Conservation (phyloP, 352 stramenopile species). For the Phytophthora fragariae region DNA sequence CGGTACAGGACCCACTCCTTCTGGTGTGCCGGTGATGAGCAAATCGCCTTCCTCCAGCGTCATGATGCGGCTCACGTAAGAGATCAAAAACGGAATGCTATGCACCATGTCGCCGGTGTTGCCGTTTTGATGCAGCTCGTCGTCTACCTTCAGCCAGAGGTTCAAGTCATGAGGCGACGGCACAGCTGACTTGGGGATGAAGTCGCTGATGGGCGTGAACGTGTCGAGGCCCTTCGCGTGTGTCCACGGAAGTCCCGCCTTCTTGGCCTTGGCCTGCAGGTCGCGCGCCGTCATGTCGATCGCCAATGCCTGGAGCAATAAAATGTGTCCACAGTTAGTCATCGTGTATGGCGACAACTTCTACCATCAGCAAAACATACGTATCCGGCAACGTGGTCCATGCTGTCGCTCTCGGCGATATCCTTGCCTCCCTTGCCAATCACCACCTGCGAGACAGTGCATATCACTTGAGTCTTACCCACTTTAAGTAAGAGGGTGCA, state of each 20-base stretch:
- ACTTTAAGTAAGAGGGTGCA: background rate
- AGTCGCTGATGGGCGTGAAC: slow-evolving; percentile 84
- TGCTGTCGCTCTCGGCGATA: slow-evolving; percentile 66
- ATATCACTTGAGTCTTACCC: background rate
- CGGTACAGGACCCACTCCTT: slow-evolving; percentile 75
- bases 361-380: slow-evolving; percentile 27
- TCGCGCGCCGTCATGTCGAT: slow-evolving; percentile 88
- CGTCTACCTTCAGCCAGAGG: slow-evolving; percentile 86
- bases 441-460: slow-evolving; percentile 49
- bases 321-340: background rate
- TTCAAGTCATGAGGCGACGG: slow-evolving; percentile 70
- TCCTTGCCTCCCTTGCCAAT: slow-evolving; percentile 74
- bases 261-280: slow-evolving; percentile 81
- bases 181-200: slow-evolving; percentile 77
- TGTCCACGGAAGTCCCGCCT: slow-evolving; percentile 77
- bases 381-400: slow-evolving; percentile 77
- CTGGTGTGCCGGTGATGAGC: slow-evolving; percentile 86
- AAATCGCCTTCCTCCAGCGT: slow-evolving; percentile 86
- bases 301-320: slow-evolving; percentile 51
- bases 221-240: slow-evolving; percentile 82
- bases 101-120: slow-evolving; percentile 86
- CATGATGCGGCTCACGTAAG: slow-evolving; percentile 85
- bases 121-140: slow-evolving; percentile 74
- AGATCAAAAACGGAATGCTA: slow-evolving; percentile 78
- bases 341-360: background rate